phyloP scores from a whole-genome alignment of 345 rosid species.

The Moricandia moricandioides region DNA sequence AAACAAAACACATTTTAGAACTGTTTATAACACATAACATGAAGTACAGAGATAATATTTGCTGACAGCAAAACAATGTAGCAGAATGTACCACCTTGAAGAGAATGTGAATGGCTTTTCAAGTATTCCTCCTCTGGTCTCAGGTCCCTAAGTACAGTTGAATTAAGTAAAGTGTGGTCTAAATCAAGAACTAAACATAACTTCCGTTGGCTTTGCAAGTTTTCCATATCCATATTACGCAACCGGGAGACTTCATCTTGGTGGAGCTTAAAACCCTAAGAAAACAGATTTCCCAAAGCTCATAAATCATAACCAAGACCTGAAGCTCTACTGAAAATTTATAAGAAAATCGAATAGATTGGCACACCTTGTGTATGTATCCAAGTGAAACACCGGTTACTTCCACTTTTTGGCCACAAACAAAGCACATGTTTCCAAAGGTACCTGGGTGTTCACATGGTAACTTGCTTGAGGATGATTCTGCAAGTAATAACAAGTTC shows the following conservation, averaged over 20 bases:
- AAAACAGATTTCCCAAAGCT: conserved; percentile 19
- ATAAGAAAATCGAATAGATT: not conserved
- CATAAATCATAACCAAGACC: conserved; percentile 7
- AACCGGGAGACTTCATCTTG: conserved; percentile 66
- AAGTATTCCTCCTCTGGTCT: conserved; percentile 74
- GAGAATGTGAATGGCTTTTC: conserved; percentile 59
- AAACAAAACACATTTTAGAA: not conserved
- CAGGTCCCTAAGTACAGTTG: conserved; percentile 60
- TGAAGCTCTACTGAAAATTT: not conserved
- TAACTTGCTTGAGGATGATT: conserved; percentile 44
- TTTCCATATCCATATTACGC: conserved; percentile 59
- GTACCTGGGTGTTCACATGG: conserved; percentile 75
- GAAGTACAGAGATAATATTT: not conserved
- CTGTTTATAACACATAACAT: not conserved
- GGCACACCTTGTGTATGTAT: conserved; percentile 70
- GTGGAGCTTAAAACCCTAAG: conserved; percentile 69
- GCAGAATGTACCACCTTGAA: conserved; percentile 52
- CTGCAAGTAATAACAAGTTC: conserved; percentile 38
- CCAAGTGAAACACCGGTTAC: conserved; percentile 71
- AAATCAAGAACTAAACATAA: conserved; percentile 82
- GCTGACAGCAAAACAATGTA: not conserved
- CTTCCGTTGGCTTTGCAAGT: conserved; percentile 54
- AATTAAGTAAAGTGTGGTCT: conserved; percentile 88
- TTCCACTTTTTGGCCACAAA: conserved; percentile 60
- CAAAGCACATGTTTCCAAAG: conserved; percentile 64